Evolutionary conservation across 2,329 filamentous ascomycete species (phyloP), one percentile per base, ranked within the genome.

Genomic region (Penicillium sp.): DNA sequence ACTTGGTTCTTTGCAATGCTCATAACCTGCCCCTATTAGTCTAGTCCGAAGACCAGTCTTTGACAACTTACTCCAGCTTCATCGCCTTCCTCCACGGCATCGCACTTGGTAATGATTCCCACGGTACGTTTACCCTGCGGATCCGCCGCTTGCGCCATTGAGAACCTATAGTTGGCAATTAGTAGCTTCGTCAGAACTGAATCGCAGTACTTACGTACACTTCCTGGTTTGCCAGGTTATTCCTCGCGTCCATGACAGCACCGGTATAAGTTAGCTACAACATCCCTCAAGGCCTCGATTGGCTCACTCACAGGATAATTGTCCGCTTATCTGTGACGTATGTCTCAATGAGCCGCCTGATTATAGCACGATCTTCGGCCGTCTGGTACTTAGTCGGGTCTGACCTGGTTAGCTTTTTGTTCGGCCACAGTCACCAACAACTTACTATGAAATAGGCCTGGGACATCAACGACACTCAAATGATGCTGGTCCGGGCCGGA

Each of bases 301-400:
- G 23, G 21, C 4, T 23, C 21, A 52, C 77, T 6, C 81, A 83
- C 7, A 88, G 73, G 2, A 88, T 85, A 61, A 89, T 85, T 67
- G 82, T 88, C 17, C 85, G 81, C 50, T 77, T 73, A 31, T 83
- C 76, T 19, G 68, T 69, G 78, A 89, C 86, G 66, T 90, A 90
- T 0, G 62, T 56, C 45, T 68, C 58, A 13, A 77, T 73, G 3
- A 88, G 78, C 0, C 74, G 66, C 38, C 84, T 81, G 55, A 87
- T 85, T 3, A 84, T 84, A 61, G 78, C 76, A 61, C 84, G 84
- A 56, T 87, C 85, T 29, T 81, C 78, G 56, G 81, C 77, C 1
- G 83, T 84, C 69, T 88, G 85, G 60, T 84, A 81, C 48, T 82
- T 80, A 62, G 84, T 86, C 59, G 65, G 63, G 59, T 69, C 66